Evolutionary conservation across 495 filamentous ascomycete genomes (phyloP), one percentile per base, ranked within the genome.

Genomic region (Rusavskia elegans): DNA sequence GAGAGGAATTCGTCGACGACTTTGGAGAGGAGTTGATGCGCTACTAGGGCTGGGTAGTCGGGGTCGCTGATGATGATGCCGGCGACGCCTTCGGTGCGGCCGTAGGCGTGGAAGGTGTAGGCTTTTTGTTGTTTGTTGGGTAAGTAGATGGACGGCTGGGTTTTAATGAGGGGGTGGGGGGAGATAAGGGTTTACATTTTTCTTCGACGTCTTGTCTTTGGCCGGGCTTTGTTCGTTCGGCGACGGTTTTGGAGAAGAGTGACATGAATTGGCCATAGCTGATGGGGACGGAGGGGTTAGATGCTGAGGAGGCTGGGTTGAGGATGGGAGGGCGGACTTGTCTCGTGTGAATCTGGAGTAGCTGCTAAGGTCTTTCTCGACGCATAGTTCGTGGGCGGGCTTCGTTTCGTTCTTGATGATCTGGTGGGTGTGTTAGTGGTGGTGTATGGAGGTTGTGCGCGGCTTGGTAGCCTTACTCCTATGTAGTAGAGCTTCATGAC

Each of bases 401-500:
- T 84, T 80, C 54, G 67, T 65, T 61, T 85, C 81, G 66, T 90
- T 92, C 65, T 82, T 84, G 61, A 93, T 73, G 64, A 94, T 78
- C 87, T 93, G 57, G 52, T 40, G 37, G 39, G 54, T 48, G 52
- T 53, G 49, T 61, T 45, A 49, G 32, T 2, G 8, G 32, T 35
- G 32, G 9, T 35, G 2, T 35, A 2, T 35, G 8, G 32, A 2
- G 2, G 6, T 51, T 46, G 45, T 57, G 32, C 29, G 36, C 32
- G 27, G 44, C 23, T 44, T 35, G 13, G 17, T 17, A 4, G 20
- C 66, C 81, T 55, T 81, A 94, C 89, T 53, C 88, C 89, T 60
- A 94, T 86, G 70, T 94, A 95, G 70, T 84, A 78, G 61, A 97
- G 72, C 79, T 94, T 95, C 90, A 96, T 95, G 66, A 53, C 80